Percentiles rank a stretch among this genome's conserved stretches.
These are phyloP conservation scores for Corymbia calophylla DNA, from an alignment of 441 rosid genomes.

Conservation along the genomic window DNA sequence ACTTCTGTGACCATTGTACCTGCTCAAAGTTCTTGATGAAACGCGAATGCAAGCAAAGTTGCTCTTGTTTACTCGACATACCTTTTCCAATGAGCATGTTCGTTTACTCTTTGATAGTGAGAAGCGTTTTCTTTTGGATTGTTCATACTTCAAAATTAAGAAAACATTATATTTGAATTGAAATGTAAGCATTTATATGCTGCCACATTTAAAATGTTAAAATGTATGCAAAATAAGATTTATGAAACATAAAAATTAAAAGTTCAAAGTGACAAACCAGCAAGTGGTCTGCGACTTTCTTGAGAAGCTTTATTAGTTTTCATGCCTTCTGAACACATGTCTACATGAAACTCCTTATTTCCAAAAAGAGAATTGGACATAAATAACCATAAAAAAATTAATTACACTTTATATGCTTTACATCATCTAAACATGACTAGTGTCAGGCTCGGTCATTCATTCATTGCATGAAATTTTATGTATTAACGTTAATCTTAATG, in stretches of 20 bases:
- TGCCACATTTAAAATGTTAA: neutral
- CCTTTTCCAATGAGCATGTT: neutral
- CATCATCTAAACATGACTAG: too few relatives aligned
- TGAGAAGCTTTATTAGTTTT: neutral
- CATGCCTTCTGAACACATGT: too few relatives aligned
- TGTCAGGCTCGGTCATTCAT: too few relatives aligned
- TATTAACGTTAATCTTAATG: too few relatives aligned
- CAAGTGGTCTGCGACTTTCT: neutral
- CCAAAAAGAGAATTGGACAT: too few relatives aligned
- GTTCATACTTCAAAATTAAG: neutral
- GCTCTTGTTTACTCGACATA: neutral
- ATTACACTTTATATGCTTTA: too few relatives aligned
- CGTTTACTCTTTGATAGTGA: neutral
- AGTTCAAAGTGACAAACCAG: neutral
- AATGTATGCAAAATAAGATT: neutral
- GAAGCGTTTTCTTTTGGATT: neutral
- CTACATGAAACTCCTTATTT: too few relatives aligned
- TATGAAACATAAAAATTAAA: neutral
- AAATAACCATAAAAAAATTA: too few relatives aligned
- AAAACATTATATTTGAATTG: neutral
- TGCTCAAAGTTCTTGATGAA: neutral
- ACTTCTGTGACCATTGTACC: neutral
- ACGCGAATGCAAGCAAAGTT: neutral
- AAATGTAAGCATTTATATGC: neutral
- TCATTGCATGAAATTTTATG: too few relatives aligned